Percentiles rank a stretch among this genome's conserved stretches.
phyloP scores from a whole-genome alignment of 768 basidiomycete genomes.

The Plicaturopsis crispa region DNA sequence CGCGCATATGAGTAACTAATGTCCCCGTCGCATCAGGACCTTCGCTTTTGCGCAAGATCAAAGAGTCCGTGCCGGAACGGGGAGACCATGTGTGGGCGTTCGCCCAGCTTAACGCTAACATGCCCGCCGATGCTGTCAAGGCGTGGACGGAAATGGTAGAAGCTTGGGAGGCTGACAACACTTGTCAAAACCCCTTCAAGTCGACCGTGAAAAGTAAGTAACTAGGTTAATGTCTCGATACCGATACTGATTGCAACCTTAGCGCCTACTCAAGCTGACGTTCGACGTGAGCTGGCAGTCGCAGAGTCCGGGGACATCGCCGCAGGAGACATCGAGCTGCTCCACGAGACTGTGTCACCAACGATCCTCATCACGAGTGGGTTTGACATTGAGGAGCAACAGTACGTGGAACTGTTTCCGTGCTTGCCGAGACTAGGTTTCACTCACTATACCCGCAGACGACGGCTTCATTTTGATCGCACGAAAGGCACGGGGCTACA shows the following conservation, averaged over 20 bases:
- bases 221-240: neutral
- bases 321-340: neutral
- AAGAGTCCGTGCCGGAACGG: neutral
- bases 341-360: slow-evolving; percentile 10
- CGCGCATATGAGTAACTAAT: too few species aligned
- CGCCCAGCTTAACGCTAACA: neutral
- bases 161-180: slow-evolving; percentile 16
- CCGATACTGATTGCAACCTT: neutral
- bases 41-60: slow-evolving; percentile 1
- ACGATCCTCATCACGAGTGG: slow-evolving; percentile 19
- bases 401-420: slow-evolving; percentile 15
- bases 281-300: slow-evolving; percentile 14
- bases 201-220: slow-evolving; percentile 8
- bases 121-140: neutral
- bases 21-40: too few species aligned
- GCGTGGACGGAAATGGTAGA: slow-evolving; percentile 13
- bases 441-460: neutral
- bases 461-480: neutral
- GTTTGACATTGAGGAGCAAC: slow-evolving; percentile 24
- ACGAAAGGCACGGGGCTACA: slow-evolving; percentile 14
- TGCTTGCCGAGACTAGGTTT: neutral
- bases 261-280: slow-evolving; percentile 8
- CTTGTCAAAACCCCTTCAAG: slow-evolving; percentile 13
- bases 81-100: neutral
- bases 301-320: slow-evolving; percentile 13